Percentiles rank a stretch among this genome's conserved stretches.
Conservation (phyloP, 2,329 filamentous ascomycete species). For the Fusarium falciforme region DNA sequence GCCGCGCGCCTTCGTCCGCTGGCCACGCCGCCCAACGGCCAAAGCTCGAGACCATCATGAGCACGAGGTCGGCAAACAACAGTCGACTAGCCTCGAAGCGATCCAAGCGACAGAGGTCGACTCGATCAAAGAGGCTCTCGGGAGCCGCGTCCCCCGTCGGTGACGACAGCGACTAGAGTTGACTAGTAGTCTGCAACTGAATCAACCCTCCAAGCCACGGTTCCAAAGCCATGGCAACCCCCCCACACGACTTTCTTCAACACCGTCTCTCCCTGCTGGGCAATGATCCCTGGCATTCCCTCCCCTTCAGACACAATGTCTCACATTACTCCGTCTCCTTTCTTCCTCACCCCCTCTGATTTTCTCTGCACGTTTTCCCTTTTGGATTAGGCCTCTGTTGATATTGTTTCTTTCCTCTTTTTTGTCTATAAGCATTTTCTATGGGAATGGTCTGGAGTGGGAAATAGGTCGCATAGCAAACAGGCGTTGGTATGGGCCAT, state of each 20-base stretch:
- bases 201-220: slow-evolving; percentile 23
- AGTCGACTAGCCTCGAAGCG: slow-evolving; percentile 46
- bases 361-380: slow-evolving; percentile 9
- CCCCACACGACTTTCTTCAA: slow-evolving; percentile 23
- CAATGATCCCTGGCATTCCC: slow-evolving; percentile 6
- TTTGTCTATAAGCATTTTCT: slow-evolving; percentile 41
- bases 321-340: slow-evolving; percentile 15
- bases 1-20: slow-evolving; percentile 34
- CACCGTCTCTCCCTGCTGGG: slow-evolving; percentile 17
- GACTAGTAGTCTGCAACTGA: background rate
- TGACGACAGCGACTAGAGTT: slow-evolving; percentile 50
- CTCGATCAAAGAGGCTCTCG: slow-evolving; percentile 45
- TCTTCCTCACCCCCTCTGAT: slow-evolving; percentile 16
- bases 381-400: slow-evolving; percentile 21
- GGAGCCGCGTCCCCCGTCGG: slow-evolving; percentile 52
- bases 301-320: slow-evolving; percentile 7
- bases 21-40: slow-evolving; percentile 55
- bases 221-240: slow-evolving; percentile 16
- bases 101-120: slow-evolving; percentile 45
- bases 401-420: slow-evolving; percentile 1
- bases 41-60: slow-evolving; percentile 60
- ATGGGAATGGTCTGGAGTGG: slow-evolving; percentile 36
- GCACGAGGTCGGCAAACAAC: slow-evolving; percentile 50
- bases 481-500: slow-evolving; percentile 34
- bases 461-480: slow-evolving; percentile 44